These are phyloP conservation scores for Hypoxylon sp. DNA, from an alignment of 2,329 filamentous ascomycete genomes.

Conservation along the genomic window DNA sequence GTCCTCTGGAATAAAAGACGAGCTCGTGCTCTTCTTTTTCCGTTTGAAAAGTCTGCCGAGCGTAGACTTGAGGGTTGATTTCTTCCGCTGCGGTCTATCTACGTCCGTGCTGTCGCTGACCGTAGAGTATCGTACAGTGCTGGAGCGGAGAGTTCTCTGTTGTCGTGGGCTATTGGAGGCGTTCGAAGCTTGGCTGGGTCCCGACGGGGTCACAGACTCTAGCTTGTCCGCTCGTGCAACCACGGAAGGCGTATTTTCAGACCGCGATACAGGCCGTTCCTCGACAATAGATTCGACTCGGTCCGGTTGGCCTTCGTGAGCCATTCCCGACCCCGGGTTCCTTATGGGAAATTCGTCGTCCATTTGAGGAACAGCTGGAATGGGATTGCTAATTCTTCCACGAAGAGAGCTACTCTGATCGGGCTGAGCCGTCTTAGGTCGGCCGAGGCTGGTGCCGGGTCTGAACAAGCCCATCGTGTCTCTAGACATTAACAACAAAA, in stretches of 20 bases:
- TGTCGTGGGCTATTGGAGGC: conserved; percentile 47
- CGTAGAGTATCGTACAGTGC: conserved; percentile 60
- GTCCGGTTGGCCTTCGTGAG: conserved; percentile 48
- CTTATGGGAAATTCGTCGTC: conserved; percentile 67
- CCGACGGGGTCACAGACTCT: conserved; percentile 41
- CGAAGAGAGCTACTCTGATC: conserved; percentile 59
- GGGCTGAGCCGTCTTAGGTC: conserved; percentile 55
- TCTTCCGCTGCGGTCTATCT: conserved; percentile 63
- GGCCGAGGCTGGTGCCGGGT: conserved; percentile 55
- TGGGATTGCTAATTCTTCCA: conserved; percentile 71
- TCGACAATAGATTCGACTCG: conserved; percentile 38
- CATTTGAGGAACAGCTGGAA: conserved; percentile 58
- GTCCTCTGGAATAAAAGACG: conserved; percentile 47
- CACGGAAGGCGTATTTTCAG: conserved; percentile 39
- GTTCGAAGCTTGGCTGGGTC: conserved; percentile 47
- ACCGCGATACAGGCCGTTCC: conserved; percentile 39
- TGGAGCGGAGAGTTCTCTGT: conserved; percentile 55
- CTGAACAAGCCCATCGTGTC: conserved; percentile 60
- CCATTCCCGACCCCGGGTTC: conserved; percentile 56
- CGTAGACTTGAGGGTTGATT: conserved; percentile 67
- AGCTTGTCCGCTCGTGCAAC: conserved; percentile 40
- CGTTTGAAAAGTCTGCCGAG: conserved; percentile 70
- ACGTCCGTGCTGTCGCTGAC: conserved; percentile 57
- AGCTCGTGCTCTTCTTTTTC: conserved; percentile 61
- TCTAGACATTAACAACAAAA: conserved; percentile 30